Percentiles rank a stretch among this genome's conserved stretches.
Evolutionary conservation across 768 basidiomycete genomes (phyloP).

Genomic region (Serendipita vermifera): DNA sequence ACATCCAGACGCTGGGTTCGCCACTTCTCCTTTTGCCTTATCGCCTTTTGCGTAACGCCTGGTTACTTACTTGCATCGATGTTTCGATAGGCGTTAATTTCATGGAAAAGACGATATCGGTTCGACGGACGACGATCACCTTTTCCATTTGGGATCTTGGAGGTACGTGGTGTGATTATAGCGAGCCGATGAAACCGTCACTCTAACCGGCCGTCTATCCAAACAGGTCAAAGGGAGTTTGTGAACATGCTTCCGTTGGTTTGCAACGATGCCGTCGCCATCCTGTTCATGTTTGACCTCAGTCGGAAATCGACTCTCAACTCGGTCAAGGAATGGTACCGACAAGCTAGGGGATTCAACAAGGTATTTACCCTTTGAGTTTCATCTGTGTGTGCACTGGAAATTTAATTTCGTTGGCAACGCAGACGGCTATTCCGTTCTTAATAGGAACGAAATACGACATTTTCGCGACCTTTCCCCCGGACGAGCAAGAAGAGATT

Average conservation of each 20-base stretch:
- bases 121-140: slow-evolving; percentile 95
- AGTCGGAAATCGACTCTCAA: slow-evolving; percentile 95
- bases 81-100: slow-evolving; percentile 73
- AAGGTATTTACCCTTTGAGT: slow-evolving; percentile 46
- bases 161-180: slow-evolving; percentile 24
- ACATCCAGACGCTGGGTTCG: slow-evolving; percentile 94
- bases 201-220: slow-evolving; percentile 13
- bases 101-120: slow-evolving; percentile 99
- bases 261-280: slow-evolving; percentile 98
- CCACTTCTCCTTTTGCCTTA: slow-evolving; percentile 9
- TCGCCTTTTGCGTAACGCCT: neutral
- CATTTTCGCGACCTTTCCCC: slow-evolving; percentile 86
- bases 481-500: slow-evolving; percentile 98
- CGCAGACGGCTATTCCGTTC: slow-evolving; percentile 93
- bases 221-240: slow-evolving; percentile 78
- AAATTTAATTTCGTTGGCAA: neutral
- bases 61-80: slow-evolving; percentile 11
- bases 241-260: slow-evolving; percentile 98
- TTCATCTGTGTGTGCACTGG: neutral
- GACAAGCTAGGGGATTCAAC: slow-evolving; percentile 97
- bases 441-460: slow-evolving; percentile 98
- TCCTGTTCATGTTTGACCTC: slow-evolving; percentile 99
- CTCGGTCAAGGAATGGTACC: slow-evolving; percentile 99
- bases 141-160: slow-evolving; percentile 99
- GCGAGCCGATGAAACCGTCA: neutral